Conservation (phyloP, 1,139 yeast genomes). For the Suhomyces wounanorum region DNA sequence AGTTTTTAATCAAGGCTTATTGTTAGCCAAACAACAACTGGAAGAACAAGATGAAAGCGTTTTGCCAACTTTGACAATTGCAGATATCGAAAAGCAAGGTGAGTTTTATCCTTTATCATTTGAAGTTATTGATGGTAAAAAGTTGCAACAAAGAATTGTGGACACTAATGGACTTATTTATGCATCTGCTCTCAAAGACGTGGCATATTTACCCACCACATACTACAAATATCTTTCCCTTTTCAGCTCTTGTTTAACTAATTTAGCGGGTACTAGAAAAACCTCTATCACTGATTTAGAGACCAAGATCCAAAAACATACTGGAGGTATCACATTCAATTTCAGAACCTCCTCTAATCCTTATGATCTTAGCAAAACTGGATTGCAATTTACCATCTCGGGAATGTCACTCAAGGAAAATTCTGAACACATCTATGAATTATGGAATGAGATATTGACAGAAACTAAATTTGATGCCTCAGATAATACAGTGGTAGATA, state of each 20-base stretch:
- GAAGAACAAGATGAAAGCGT: constrained; percentile 72
- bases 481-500: constrained; percentile 58
- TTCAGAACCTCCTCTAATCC: constrained; percentile 62
- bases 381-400: constrained; percentile 52
- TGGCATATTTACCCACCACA: constrained; percentile 59
- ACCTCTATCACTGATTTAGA: constrained; percentile 81
- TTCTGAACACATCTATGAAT: constrained; percentile 55
- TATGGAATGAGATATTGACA: constrained; percentile 69
- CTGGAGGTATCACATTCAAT: constrained; percentile 80
- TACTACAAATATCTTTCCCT: constrained; percentile 72
- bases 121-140: constrained; percentile 31
- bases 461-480: constrained; percentile 59
- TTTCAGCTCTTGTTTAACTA: constrained; percentile 77
- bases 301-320: constrained; percentile 74
- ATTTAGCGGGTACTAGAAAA: constrained; percentile 71
- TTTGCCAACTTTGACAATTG: constrained; percentile 72
- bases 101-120: constrained; percentile 38
- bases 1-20: constrained; percentile 60
- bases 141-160: constrained; percentile 50
- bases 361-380: constrained; percentile 40
- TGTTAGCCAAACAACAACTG: constrained; percentile 63
- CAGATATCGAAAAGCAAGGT: constrained; percentile 69
- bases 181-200: constrained; percentile 57
- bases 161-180: constrained; percentile 80
- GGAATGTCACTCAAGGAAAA: constrained; percentile 80